Conservation (phyloP, 1,284 basidiomycete genomes). For the Waitea zeae region DNA sequence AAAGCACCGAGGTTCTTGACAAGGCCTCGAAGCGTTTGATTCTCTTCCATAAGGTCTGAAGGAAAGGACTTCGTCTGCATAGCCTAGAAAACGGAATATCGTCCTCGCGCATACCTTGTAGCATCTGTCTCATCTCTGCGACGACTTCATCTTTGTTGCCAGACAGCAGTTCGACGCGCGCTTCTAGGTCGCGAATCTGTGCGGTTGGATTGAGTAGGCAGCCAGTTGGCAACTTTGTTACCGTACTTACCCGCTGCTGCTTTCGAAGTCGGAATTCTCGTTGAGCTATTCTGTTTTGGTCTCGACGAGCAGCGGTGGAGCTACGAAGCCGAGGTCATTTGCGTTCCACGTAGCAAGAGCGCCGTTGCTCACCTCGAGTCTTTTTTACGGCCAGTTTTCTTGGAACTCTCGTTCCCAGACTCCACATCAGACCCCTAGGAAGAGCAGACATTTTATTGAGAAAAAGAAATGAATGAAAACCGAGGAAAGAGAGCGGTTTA, state of each 20-base stretch:
- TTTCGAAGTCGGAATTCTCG: slow-evolving; percentile 83
- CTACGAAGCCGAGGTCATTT: slow-evolving; percentile 25
- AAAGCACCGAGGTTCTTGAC: slow-evolving; percentile 62
- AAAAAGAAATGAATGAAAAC: no score
- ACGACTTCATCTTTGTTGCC: slow-evolving; percentile 79
- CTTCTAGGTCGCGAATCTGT: slow-evolving; percentile 85
- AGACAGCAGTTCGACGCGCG: slow-evolving; percentile 78
- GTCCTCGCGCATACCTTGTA: slow-evolving; percentile 58
- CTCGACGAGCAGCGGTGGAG: slow-evolving; percentile 69
- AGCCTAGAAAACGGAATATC: slow-evolving; percentile 7
- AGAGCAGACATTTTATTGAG: no score
- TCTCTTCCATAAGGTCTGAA: slow-evolving; percentile 74
- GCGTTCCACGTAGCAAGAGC: no score
- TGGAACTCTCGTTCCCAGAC: no score
- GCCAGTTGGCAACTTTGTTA: slow-evolving; percentile 3
- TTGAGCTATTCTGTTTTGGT: slow-evolving; percentile 88
- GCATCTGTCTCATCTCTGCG: slow-evolving; percentile 62
- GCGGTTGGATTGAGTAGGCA: slow-evolving; percentile 4
- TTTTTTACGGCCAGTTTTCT: no score
- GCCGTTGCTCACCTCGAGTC: no score
- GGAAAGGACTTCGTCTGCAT: no score
- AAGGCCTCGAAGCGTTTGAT: slow-evolving; percentile 65
- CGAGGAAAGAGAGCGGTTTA: no score
- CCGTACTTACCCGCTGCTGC: slow-evolving; percentile 50
- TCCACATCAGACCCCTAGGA: no score